Evolutionary conservation across 2,329 filamentous ascomycete genomes (phyloP).

Genomic region (Alternaria arbusti): DNA sequence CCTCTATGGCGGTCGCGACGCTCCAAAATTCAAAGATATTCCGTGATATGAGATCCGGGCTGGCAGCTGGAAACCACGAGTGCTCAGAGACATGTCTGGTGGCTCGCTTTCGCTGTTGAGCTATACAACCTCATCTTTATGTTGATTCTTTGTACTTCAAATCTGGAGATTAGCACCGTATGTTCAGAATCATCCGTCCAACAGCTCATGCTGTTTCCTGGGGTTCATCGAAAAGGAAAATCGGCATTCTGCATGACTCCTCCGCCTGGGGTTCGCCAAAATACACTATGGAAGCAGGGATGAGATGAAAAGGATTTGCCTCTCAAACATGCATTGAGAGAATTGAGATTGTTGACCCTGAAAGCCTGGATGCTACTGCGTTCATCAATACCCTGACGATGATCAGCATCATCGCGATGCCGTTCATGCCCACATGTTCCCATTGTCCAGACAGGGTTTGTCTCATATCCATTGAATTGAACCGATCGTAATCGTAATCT

Average conservation of each 20-base stretch:
- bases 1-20: not conserved
- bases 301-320: too few species aligned
- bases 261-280: not conserved
- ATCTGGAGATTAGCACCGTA: rapidly evolving
- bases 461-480: not conserved
- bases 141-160: not conserved
- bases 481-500: constrained; percentile 15
- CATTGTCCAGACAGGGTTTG: not conserved
- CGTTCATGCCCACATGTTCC: not conserved
- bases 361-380: not conserved
- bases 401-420: not conserved
- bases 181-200: not conserved
- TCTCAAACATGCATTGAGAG: not conserved
- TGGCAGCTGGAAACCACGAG: not conserved
- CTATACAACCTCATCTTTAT: not conserved
- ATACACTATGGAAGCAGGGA: too few species aligned
- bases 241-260: too few species aligned
- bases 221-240: too few species aligned
- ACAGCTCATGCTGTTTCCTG: not conserved
- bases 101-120: not conserved
- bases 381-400: not conserved
- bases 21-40: too few species aligned
- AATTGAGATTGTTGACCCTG: not conserved
- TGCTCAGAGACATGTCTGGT: not conserved
- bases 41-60: not conserved